Base-by-base conservation (phyloP, 768 basidiomycete species). In the Suillus hirtellus region DNA sequence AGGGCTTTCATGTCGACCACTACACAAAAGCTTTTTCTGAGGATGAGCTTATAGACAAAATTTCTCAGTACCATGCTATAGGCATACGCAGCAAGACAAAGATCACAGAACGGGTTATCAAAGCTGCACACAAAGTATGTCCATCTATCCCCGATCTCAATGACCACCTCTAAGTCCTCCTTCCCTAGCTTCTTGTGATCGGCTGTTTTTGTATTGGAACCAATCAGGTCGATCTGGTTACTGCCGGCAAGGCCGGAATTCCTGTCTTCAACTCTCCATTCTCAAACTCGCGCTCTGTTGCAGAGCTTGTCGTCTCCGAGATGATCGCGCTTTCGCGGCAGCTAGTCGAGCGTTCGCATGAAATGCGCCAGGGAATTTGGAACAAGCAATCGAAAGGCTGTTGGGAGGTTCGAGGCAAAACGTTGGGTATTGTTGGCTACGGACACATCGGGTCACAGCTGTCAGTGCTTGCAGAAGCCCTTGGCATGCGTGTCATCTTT, bases 181-280 rank as follows among this genome's bases (percentile, higher is more conserved):
- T 21, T 54, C 50, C 63, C 8, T 71, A 99, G 95, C 90, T 99
- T 53, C 84, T 98, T 14, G 93, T 89, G 71, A 94, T 99, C 66
- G 96, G 97, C 12, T 99, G 97, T 77, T 99, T 99, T 85, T 99
- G 97, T 79, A 99, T 99, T 67, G 97, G 97, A 59, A 96, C 94
- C 60, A 99, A 99, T 77, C 97, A 99, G 77, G 97, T 99, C 67
- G 95, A 98, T 73, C 88, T 99, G 53, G 64, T 73, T 58, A 87
- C 90, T 3, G 95, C 96, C 31, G 87, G 90, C 42, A 86, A 86
- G 60, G 87, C 92, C 60, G 97, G 97, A 63, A 91, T 99, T 67
- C 94, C 96, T 35, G 96, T 99, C 61, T 99, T 99, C 84, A 99
- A 99, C 77, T 99, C 97, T 7, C 97, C 97, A 42, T 96, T 96